These are phyloP conservation scores for Phyllosticta ampelicida DNA, from an alignment of 2,329 filamentous ascomycete species.

Conservation along the genomic window DNA sequence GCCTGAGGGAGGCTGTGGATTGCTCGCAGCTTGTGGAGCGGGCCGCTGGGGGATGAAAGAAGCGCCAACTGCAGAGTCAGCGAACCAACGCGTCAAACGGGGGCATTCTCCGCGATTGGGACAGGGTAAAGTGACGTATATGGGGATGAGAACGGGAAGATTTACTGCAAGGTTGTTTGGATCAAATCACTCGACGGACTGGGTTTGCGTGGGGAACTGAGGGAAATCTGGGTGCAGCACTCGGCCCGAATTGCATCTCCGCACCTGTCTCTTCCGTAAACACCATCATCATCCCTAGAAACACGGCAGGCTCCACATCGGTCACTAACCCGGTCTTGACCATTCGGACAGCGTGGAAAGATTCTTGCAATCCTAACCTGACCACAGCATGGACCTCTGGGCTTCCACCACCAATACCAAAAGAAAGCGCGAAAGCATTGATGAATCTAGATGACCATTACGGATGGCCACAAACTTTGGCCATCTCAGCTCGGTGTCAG, in stretches of 20 bases:
- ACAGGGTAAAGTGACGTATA: background rate
- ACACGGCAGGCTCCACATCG: background rate
- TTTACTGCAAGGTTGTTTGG: background rate
- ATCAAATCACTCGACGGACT: background rate
- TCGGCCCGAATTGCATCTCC: background rate
- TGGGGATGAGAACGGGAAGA: background rate
- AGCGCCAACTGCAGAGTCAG: no score
- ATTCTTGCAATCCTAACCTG: background rate
- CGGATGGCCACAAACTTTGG: background rate
- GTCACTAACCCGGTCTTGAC: background rate
- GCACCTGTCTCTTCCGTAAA: background rate
- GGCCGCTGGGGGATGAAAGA: background rate
- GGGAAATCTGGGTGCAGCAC: background rate
- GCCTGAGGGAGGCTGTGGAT: background rate
- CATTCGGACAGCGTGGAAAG: background rate
- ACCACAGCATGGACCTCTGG: background rate
- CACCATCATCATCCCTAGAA: background rate
- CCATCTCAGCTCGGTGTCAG: background rate
- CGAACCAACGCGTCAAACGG: background rate
- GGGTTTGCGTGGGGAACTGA: background rate
- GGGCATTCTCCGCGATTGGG: background rate
- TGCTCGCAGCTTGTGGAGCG: background rate
- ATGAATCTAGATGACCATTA: background rate
- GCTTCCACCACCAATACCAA: background rate
- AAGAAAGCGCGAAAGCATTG: background rate